Base-by-base conservation (phyloP, 2,329 filamentous ascomycete genomes). In the Aspergillus tamarii region DNA sequence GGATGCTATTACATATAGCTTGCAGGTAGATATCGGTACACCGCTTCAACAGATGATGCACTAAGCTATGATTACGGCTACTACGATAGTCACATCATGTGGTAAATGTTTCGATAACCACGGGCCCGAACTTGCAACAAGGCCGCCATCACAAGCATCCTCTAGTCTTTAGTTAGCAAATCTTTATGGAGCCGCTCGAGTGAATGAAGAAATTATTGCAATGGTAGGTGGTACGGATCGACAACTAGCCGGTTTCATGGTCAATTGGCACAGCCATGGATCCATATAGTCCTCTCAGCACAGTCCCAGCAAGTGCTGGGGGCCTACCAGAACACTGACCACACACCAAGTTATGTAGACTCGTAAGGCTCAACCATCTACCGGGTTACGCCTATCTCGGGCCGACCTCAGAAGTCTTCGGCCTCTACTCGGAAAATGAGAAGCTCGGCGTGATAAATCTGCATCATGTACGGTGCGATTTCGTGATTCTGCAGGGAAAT, bases 401-500 rank as follows among this genome's bases (percentile, higher is more conserved):
- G 26, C 14, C 19, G 48, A n/a, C 1, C 4, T n/a, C 28, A 34
- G 19, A 52, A 8, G 26, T 26, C 12, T 34, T 52, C 19, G 48
- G 48, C 28, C 4, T 52, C n/a, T 14, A 21, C 19, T 32, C 19
- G 19, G 48, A 7, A 32, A n/a, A 8, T 11, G 16, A 23, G n/a
- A 32, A 32, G 9, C 1, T 32, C 19, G 28, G 28, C 26, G 28
- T 32, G 28, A 34, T 52, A 34, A 32, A 10, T 21, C 28, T 32
- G 48, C 48, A n/a, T 52, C 48, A 52, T 52, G 48, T 28, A 52
- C 19, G 48, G 9, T 11, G 48, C 3, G 16, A 30, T 50, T 28
- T 26, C 46, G 46, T 50, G 46, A 52, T 52, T 19, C 48, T 52
- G 48, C 26, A 52, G 48, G 28, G 48, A 52, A 52, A 52, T 52